Base-by-base conservation (phyloP, 345 rosid genomes). In the Salix suchowensis region DNA sequence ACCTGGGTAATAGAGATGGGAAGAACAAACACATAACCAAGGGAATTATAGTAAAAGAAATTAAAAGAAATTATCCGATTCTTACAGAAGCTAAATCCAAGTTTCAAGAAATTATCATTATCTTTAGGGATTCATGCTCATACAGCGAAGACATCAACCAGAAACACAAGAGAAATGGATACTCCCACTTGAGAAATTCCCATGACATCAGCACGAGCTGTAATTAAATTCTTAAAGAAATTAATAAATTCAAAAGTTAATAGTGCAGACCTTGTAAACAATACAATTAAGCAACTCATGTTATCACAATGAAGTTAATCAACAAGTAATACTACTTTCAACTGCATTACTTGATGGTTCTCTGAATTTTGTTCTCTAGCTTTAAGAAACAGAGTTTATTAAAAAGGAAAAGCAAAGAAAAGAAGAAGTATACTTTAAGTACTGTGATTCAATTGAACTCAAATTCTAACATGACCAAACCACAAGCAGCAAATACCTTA, bases 401-500 rank as follows among this genome's bases (percentile, higher is more conserved):
- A 46, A 46, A 46, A 46, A 46, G 4, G 15, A 46, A 46, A 46
- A 46, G 16, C 1, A 46, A n/a, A 8, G 1, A n/a, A 55, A 55
- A n/a, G 21, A n/a, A 9, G 10, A 3, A 10, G 11, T 30, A 30
- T 30, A 30, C 32, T 30, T 30, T 30, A 55, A n/a, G 64, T n/a
- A 23, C 6, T 58, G 10, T 58, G 28, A 58, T 58, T 23, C 64
- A 58, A 58, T 58, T 58, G 14, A n/a, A 58, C 28, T n/a, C 64
- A n/a, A 58, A 58, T 26, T 58, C 12, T n/a, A 55, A 58, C 64
- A 58, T 58, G 26, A 23, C 28, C 64, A 23, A 58, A 58, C 24
- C 64, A n/a, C 23, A 58, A 58, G 23, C 64, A 58, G 28, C 28
- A 58, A 23, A 58, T 58, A 79, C 96, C 93, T 88, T 91, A n/a